phyloP scores from a whole-genome alignment of 225 moss, liverwort and hornwort species.

The Ulota crispa region DNA sequence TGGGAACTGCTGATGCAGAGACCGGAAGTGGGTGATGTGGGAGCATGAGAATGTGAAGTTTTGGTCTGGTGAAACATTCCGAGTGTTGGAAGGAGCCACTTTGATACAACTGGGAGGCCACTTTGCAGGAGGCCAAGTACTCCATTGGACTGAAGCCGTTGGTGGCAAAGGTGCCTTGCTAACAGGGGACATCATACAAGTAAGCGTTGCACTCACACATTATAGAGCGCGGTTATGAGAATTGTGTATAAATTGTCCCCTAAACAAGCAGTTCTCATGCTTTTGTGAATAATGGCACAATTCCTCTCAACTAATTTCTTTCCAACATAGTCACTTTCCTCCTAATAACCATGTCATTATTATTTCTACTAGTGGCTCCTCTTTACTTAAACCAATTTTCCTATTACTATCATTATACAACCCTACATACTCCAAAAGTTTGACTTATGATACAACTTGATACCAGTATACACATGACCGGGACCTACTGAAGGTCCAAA shows the following conservation, averaged over 20 bases:
- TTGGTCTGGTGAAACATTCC: conserved; percentile 74
- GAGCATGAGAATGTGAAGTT: conserved; percentile 74
- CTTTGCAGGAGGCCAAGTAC: conserved; percentile 74
- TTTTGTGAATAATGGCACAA: background rate
- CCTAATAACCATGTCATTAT: background rate
- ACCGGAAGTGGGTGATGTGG: conserved; percentile 78
- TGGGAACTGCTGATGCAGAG: conserved; percentile 35
- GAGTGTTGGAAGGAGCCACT: conserved; percentile 64
- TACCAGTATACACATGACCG: background rate
- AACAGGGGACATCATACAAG: conserved; percentile 69
- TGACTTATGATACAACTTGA: background rate
- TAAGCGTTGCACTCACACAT: conserved; percentile 25
- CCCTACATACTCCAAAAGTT: background rate
- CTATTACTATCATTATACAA: background rate
- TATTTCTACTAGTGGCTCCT: background rate
- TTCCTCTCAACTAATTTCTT: background rate
- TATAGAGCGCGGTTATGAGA: background rate
- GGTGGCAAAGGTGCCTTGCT: conserved; percentile 73
- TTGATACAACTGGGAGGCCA: conserved; percentile 77
- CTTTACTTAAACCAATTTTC: background rate
- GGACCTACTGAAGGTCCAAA: background rate
- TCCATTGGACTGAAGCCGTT: conserved; percentile 73
- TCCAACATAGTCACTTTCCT: background rate
- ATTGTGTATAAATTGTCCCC: background rate
- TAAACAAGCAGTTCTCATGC: background rate